Percentiles rank a stretch among this genome's conserved stretches.
phyloP scores from a whole-genome alignment of 108 stramenopile genomes.

The Chaetoceros muelleri region DNA sequence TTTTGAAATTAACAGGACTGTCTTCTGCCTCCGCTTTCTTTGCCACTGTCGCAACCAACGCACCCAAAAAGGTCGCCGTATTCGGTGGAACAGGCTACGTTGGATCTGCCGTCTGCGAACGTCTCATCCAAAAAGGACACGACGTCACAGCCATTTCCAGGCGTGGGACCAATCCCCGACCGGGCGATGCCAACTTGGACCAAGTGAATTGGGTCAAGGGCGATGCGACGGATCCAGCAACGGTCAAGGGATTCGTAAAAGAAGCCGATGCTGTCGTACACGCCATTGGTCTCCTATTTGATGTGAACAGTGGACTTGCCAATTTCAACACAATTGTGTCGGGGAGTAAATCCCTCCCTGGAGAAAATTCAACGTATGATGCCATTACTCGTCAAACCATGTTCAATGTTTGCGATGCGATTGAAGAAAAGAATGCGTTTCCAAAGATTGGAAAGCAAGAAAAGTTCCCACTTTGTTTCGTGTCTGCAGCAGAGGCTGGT shows the following conservation, averaged over 20 bases:
- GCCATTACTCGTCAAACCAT: slow-evolving; percentile 44
- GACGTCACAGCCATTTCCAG: slow-evolving; percentile 35
- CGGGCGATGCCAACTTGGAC: slow-evolving; percentile 24
- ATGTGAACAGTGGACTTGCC: slow-evolving; percentile 38
- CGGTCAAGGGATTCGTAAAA: slow-evolving; percentile 20
- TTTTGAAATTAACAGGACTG: too few relatives aligned
- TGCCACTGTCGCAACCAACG: too few relatives aligned
- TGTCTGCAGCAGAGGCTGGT: slow-evolving; percentile 45
- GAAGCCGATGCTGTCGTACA: slow-evolving; percentile 42
- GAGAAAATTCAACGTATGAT: slow-evolving; percentile 40
- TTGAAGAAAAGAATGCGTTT: slow-evolving; percentile 9
- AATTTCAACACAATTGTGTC: slow-evolving; percentile 38
- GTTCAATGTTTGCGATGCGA: slow-evolving; percentile 32
- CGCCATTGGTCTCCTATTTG: slow-evolving; percentile 45
- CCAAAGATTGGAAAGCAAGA: slow-evolving; percentile 15
- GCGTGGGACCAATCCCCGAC: slow-evolving; percentile 38
- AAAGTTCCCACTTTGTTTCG: slow-evolving; percentile 34
- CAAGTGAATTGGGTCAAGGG: slow-evolving; percentile 39
- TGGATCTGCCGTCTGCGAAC: slow-evolving; percentile 42
- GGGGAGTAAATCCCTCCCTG: slow-evolving; percentile 38
- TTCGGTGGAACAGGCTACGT: slow-evolving; percentile 55
- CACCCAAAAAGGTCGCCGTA: slow-evolving; percentile 10
- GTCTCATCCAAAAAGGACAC: slow-evolving; percentile 30
- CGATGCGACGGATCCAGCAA: slow-evolving; percentile 33
- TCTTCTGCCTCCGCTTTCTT: too few relatives aligned